Percentiles rank a stretch among this genome's conserved stretches.
These are phyloP conservation scores for Apiotrichum montevideense DNA, from an alignment of 1,284 basidiomycete species.

Conservation along the genomic window DNA sequence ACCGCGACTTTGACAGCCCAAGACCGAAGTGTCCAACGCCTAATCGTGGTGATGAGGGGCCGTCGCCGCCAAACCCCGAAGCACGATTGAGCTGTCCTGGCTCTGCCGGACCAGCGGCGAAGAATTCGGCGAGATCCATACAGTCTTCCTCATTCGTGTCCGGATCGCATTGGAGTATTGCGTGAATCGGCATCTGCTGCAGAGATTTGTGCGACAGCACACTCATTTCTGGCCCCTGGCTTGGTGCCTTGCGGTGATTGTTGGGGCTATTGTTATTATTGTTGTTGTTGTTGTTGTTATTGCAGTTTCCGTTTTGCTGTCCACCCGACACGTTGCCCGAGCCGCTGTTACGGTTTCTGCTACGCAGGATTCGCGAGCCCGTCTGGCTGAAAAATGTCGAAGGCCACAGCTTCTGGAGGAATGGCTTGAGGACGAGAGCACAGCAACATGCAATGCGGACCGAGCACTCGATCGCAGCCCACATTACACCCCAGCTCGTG, in stretches of 20 bases:
- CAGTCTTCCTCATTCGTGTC: slow-evolving; percentile 20
- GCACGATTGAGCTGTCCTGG: neutral
- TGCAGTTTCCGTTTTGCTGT: neutral
- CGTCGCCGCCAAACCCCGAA: neutral
- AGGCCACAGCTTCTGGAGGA: slow-evolving; percentile 29
- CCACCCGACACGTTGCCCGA: neutral
- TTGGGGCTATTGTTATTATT: no score
- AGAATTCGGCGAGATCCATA: slow-evolving; percentile 37
- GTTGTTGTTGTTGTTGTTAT: neutral
- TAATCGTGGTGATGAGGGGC: neutral
- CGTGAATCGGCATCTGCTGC: slow-evolving; percentile 15
- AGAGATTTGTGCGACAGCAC: slow-evolving; percentile 4
- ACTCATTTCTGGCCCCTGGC: slow-evolving; percentile 7
- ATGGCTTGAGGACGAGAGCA: slow-evolving; percentile 43
- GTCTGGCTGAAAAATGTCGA: neutral
- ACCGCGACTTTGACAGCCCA: neutral
- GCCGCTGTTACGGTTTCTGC: neutral
- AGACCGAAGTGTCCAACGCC: neutral
- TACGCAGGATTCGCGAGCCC: neutral
- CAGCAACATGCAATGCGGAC: slow-evolving; percentile 44
- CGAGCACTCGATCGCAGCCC: slow-evolving; percentile 42
- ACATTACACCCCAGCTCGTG: slow-evolving; percentile 40
- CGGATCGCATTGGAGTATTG: slow-evolving; percentile 16
- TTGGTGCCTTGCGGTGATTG: slow-evolving; percentile 10
- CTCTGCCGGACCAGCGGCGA: slow-evolving; percentile 24